A percentile compares a stretch with the other conserved stretches of the same genome.
Conservation (phyloP, 1,284 basidiomycete genomes). For the Ceratobasidium sp. region DNA sequence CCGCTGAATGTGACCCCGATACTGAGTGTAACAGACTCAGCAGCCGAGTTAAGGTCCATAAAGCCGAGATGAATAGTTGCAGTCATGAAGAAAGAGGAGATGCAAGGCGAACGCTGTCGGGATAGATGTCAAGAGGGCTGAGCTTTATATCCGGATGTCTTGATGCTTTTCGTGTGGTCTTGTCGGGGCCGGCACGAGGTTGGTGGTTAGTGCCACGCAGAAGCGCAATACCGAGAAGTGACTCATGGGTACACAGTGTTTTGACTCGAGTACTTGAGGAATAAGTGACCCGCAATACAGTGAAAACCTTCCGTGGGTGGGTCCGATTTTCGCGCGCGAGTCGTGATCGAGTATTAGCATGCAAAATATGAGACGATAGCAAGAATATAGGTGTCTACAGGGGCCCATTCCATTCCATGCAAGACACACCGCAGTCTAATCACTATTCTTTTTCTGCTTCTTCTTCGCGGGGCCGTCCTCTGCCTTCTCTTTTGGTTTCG, state of each 20-base stretch:
- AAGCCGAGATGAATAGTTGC: not conserved
- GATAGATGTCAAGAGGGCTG: not conserved
- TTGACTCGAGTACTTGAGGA: no score
- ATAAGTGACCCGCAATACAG: no score
- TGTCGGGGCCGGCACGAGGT: not conserved
- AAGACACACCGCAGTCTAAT: conserved; percentile 16
- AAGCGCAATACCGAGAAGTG: no score
- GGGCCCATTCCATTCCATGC: no score
- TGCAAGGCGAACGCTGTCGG: not conserved
- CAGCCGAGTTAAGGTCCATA: conserved; percentile 41
- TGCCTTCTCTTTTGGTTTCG: conserved; percentile 58
- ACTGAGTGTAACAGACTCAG: conserved; percentile 32
- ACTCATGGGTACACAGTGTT: no score
- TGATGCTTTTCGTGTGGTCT: not conserved
- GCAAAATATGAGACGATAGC: not conserved
- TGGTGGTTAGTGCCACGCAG: not conserved
- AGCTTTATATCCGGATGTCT: not conserved
- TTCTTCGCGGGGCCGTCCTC: conserved; percentile 73
- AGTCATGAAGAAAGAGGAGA: not conserved
- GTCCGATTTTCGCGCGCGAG: no score
- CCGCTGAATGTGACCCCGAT: conserved; percentile 25
- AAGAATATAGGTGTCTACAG: not conserved
- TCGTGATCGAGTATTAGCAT: no score
- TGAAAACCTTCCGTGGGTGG: no score
- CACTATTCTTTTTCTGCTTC: conserved; percentile 64